Percentiles rank a stretch among this genome's conserved stretches.
phyloP scores from a whole-genome alignment of 148 eudicot genomes.

The Rhododendron ovatum region DNA sequence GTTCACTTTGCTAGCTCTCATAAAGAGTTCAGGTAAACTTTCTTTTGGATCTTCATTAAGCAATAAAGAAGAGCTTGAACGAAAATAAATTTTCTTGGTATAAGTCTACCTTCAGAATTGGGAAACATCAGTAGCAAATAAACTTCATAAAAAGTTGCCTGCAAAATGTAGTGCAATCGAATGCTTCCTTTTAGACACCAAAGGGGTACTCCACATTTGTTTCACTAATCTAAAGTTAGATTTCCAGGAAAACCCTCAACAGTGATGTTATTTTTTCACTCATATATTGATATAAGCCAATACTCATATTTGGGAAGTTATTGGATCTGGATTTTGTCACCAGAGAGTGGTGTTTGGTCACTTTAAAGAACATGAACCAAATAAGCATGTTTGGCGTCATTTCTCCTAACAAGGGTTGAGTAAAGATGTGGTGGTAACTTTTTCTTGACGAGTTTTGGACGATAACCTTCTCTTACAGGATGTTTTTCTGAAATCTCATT shows the following conservation, averaged over 20 bases:
- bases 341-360: not conserved
- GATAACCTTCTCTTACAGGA: constrained; percentile 12
- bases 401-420: not conserved
- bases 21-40: constrained; percentile 32
- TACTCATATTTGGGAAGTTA: not conserved
- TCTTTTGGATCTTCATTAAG: not conserved
- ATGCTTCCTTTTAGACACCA: not conserved
- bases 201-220: not conserved
- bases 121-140: not conserved
- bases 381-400: not conserved
- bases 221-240: not conserved
- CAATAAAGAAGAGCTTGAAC: not conserved
- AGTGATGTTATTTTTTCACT: not conserved
- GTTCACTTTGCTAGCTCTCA: constrained; percentile 27
- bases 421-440: not conserved
- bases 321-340: not conserved
- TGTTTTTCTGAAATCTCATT: not conserved
- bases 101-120: not conserved
- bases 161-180: not conserved
- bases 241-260: not conserved
- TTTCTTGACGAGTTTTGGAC: not conserved
- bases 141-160: not conserved
- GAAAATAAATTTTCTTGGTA: not conserved
- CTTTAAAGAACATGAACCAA: not conserved
- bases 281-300: not conserved